Conservation (phyloP, 345 rosid species). For the Odontarrhena argentea region DNA sequence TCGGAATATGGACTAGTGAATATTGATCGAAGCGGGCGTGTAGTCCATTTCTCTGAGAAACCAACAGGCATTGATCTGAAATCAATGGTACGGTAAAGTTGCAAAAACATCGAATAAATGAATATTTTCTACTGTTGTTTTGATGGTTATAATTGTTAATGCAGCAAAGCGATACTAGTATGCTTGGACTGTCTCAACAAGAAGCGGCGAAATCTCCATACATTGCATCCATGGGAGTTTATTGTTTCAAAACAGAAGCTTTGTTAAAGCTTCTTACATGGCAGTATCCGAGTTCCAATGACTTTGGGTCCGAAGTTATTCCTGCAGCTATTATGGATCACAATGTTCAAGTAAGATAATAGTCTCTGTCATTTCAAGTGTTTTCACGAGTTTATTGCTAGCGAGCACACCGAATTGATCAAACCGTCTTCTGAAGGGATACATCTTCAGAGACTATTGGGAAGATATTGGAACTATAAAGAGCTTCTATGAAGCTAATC, state of each 20-base stretch:
- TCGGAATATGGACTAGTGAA: conserved; percentile 90
- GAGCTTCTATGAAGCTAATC: conserved; percentile 88
- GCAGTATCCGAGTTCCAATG: conserved; percentile 79
- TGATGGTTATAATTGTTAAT: conserved; percentile 21
- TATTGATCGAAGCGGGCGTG: conserved; percentile 63
- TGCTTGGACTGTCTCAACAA: conserved; percentile 63
- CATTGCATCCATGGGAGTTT: conserved; percentile 96
- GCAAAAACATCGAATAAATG: not conserved
- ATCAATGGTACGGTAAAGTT: conserved; percentile 61
- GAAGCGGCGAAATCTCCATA: conserved; percentile 69
- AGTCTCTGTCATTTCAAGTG: not conserved
- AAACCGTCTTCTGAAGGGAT: conserved; percentile 52
- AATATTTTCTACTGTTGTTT: not conserved
- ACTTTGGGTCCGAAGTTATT: conserved; percentile 94
- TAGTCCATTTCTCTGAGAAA: conserved; percentile 79
- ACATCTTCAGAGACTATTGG: conserved; percentile 84
- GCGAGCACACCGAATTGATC: not conserved
- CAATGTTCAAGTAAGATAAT: conserved; percentile 65
- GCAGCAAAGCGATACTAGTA: conserved; percentile 77
- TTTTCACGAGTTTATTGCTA: not conserved
- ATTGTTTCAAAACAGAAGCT: conserved; percentile 74
- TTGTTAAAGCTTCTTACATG: conserved; percentile 69
- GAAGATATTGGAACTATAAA: conserved; percentile 94
- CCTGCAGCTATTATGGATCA: conserved; percentile 86
- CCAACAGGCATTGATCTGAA: conserved; percentile 74